Evolutionary conservation across 768 basidiomycete species (phyloP), one percentile per base, ranked within the genome.

Genomic region (Russula sp.): DNA sequence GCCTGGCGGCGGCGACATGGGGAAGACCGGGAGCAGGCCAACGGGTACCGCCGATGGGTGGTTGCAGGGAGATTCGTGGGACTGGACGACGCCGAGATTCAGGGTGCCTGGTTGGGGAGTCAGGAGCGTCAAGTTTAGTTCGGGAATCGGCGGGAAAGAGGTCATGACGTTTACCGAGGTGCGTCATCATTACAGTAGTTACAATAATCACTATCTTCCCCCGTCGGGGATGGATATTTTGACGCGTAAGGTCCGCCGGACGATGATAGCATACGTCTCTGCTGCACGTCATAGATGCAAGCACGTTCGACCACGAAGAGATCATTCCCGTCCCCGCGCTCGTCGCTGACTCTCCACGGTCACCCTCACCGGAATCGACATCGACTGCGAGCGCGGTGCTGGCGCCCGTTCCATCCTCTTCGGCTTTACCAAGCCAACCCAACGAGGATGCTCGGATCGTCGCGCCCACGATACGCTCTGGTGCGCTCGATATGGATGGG

Each of bases 161-260:
- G 72, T 94, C 1, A 83, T 96, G 82, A 85, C 84, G 0, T 97
- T 94, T 73, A 92, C 93, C 14, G 93, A 95, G 84, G 92, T 93
- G 64, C 58, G 82, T 61, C 34, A 0, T 34, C 8, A 36, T 18
- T 3, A 29, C 25, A 29, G 3, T 36, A 5, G 16, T 9, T 13
- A 2, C 36, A 18, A 2, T 10, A 42, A 16, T 29, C 25, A 29
- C 25, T 29, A 29, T 29, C 3, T 3, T 3, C 25, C 25, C 25
- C 25, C 1, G 29, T 34, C 13, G 57, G 41, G 25, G 42, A 50
- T 25, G 53, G 18, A 13, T 11, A 56, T 32, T 58, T 52, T 29
- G 16, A 61, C 53, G 32, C 29, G 35, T 25, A 20, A 14, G 6
- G 22, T 29, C 25, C 25, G 25, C 14, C 10, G 32, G 34, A 22